Evolutionary conservation across 2,329 filamentous ascomycete species (phyloP), one percentile per base, ranked within the genome.

Genomic region (Talaromyces rugulosus): DNA sequence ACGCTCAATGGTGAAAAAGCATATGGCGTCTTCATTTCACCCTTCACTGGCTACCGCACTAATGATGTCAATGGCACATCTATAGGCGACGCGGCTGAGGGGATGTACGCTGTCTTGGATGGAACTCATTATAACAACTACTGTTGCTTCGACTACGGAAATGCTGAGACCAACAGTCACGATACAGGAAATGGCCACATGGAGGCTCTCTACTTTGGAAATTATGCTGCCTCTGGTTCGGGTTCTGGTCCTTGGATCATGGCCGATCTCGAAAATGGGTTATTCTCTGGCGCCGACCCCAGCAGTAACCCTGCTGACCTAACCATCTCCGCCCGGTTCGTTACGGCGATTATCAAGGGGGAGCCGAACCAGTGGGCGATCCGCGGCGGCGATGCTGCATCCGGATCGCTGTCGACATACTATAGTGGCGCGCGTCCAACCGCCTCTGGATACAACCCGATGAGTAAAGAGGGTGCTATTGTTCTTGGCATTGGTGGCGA

Each of bases 401-500:
- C 84, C 0, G 84, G 83, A 16, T 70, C 75, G 4, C 69, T 89
- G 14, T 81, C 82, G 2, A 88, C 86, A 0, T 87, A 80, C 73
- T 89, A 85, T 69, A 82, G 73, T 63, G 86, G 87, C 5, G 74
- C 67, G 1, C 83, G 86, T 4, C 86, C 86, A 5, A 31, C n/a
- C 18, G 40, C 44, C 3, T 77, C 69, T 16, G 85, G 84, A 11
- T 88, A 88, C 73, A 83, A 86, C 70, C 74, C 82, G 0, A 89
- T 89, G 87, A 77, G 68, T 65, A 87, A 88, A 66, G 86, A 89
- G 68, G 86, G 86, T 14, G 82, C 86, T 61, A 86, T 89, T 53
- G 80, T 89, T 62, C 83, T 89, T n/a, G 86, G 87, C n/a, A 87
- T 88, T 59, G 87, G 87, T 23, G 87, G 87, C 8, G 87, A 89